Percentiles rank a stretch among this genome's conserved stretches.
These are phyloP conservation scores for Ambispora gerdemannii DNA, from an alignment of 192 early-diverging fungal genomes.

Conservation along the genomic window DNA sequence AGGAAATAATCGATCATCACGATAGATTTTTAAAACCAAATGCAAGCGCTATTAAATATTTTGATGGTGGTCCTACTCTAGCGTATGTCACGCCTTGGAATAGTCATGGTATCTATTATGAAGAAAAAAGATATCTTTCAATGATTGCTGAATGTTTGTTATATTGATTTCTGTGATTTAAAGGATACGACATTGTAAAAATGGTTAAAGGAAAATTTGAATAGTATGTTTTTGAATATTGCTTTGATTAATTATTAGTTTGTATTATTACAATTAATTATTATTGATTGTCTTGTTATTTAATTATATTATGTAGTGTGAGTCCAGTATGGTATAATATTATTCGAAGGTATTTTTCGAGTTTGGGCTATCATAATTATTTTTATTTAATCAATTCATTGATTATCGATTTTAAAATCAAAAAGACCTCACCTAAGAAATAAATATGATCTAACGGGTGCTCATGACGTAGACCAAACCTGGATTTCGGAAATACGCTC, in stretches of 20 bases:
- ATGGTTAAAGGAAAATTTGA: conserved; percentile 48
- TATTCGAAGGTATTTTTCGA: conserved; percentile 26
- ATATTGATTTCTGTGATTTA: not conserved
- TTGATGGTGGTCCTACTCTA: conserved; percentile 33
- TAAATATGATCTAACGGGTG: conserved; percentile 32
- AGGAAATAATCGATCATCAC: conserved; percentile 15
- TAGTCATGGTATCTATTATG: conserved; percentile 35
- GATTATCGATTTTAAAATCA: too few species aligned
- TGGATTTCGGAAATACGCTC: conserved; percentile 41
- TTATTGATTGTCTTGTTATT: not conserved
- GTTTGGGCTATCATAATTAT: not conserved
- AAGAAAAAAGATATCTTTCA: not conserved
- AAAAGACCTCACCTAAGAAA: too few species aligned
- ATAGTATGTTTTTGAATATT: conserved; percentile 31
- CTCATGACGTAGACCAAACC: conserved; percentile 40
- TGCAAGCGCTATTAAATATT: conserved; percentile 34
- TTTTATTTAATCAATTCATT: not conserved
- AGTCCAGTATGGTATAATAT: conserved; percentile 44
- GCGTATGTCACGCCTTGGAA: conserved; percentile 47
- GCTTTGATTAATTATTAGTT: not conserved
- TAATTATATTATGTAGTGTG: conserved; percentile 24
- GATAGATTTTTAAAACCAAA: conserved; percentile 24
- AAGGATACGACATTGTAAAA: conserved; percentile 45
- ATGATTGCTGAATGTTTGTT: not conserved
- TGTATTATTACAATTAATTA: not conserved